Conservation (phyloP, 2,329 filamentous ascomycete species). For the Penicillium sp. region DNA sequence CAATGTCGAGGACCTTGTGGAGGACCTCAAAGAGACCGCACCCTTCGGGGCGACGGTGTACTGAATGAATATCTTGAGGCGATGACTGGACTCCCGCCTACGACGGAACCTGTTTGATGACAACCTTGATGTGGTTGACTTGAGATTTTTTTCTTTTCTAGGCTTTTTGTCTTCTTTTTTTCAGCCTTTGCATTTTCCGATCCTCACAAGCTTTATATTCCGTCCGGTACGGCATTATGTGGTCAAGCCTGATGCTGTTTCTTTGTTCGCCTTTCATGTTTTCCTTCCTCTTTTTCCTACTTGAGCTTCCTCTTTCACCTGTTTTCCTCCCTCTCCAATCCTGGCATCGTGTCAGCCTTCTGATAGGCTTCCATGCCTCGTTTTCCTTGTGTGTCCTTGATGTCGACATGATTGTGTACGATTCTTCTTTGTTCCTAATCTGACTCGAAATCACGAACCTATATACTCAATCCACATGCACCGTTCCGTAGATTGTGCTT, state of each 20-base stretch:
- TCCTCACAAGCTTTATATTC: conserved; percentile 15
- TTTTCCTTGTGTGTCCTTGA: conserved; percentile 24
- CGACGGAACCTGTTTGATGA: conserved; percentile 21
- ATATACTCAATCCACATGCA: background rate
- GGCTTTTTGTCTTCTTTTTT: conserved; percentile 6
- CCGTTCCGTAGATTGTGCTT: background rate
- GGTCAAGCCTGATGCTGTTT: conserved; percentile 17
- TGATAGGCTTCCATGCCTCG: conserved; percentile 3
- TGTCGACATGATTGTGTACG: conserved; percentile 27
- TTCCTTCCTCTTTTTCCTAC: too few species aligned
- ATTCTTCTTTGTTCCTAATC: conserved; percentile 17
- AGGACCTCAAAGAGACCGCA: conserved; percentile 73
- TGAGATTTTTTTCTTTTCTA: conserved; percentile 5
- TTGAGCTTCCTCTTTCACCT: conserved; percentile 3
- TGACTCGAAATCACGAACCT: conserved; percentile 2
- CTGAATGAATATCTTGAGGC: conserved; percentile 20
- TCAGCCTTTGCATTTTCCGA: background rate
- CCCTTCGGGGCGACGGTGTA: conserved; percentile 60
- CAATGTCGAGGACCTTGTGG: conserved; percentile 79
- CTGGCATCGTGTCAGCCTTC: conserved; percentile 15
- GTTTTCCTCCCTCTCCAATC: conserved; percentile 4
- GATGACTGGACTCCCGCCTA: conserved; percentile 8
- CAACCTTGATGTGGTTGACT: conserved; percentile 18
- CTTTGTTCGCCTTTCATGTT: background rate
- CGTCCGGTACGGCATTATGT: conserved; percentile 23